Evolutionary conservation across 2,329 filamentous ascomycete genomes (phyloP).

Genomic region (Pleurostoma richardsiae): DNA sequence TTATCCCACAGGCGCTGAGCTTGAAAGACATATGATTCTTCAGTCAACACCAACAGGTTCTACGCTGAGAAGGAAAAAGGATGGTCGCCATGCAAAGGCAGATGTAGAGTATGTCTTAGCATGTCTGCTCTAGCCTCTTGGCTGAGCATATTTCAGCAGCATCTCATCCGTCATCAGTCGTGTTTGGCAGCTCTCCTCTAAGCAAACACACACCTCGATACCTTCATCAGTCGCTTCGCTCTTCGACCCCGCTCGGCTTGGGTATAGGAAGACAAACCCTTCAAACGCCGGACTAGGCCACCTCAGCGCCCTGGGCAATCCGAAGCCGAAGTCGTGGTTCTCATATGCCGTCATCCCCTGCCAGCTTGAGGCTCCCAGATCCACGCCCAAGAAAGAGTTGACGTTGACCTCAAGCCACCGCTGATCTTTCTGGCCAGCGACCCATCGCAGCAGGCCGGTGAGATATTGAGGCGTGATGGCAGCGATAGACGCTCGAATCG

Average conservation of each 20-base stretch:
- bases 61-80: too few relatives aligned
- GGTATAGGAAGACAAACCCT: constrained; percentile 5
- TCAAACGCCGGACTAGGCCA: constrained; percentile 6
- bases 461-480: constrained; percentile 13
- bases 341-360: constrained; percentile 15
- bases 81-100: too few relatives aligned
- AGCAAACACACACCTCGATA: constrained; percentile 2
- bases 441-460: constrained; percentile 13
- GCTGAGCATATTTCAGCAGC: constrained; percentile 3
- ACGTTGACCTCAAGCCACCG: constrained; percentile 15
- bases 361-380: constrained; percentile 19
- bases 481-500: constrained; percentile 16
- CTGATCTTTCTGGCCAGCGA: constrained; percentile 14
- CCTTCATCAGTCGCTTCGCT: constrained; percentile 4
- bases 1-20: too few relatives aligned
- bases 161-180: constrained; percentile 4
- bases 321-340: constrained; percentile 23
- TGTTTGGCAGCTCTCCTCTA: constrained; percentile 6
- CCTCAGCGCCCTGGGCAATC: constrained; percentile 9
- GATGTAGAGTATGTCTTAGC: too few relatives aligned
- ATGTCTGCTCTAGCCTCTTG: constrained; percentile 1
- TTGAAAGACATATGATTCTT: too few relatives aligned
- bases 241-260: neutral
- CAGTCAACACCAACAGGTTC: too few relatives aligned
- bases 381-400: constrained; percentile 17